Evolutionary conservation across 2,329 filamentous ascomycete genomes (phyloP).

Genomic region (Pezizomycotina sp.): DNA sequence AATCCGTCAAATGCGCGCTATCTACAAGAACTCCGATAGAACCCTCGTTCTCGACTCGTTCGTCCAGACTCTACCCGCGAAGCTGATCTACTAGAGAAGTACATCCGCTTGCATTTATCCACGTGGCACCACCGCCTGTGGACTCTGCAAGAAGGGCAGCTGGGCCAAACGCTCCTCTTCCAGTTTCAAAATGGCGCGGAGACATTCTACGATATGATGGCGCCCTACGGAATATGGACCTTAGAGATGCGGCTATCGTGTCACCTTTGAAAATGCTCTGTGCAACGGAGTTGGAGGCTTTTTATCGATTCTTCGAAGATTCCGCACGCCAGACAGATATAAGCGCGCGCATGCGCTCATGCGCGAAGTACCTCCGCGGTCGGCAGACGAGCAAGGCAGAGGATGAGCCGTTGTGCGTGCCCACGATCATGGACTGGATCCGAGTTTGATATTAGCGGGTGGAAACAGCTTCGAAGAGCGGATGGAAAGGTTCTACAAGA

Average conservation of each 20-base stretch:
- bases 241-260: not conserved
- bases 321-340: not conserved
- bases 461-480: not conserved
- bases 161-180: not conserved
- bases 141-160: conserved; percentile 1
- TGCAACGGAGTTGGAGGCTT: not conserved
- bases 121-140: conserved; percentile 4
- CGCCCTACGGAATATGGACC: not conserved
- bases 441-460: not conserved
- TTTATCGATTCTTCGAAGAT: not conserved
- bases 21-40: conserved; percentile 1
- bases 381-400: not conserved
- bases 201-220: not conserved
- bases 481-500: conserved; percentile 2
- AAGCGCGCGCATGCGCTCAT: not conserved
- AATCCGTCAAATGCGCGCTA: conserved; percentile 2
- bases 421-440: not conserved
- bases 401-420: not conserved
- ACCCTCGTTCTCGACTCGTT: conserved; percentile 1
- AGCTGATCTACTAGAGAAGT: conserved; percentile 1
- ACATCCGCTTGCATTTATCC: conserved; percentile 1
- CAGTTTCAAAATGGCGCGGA: not conserved
- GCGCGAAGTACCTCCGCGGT: not conserved
- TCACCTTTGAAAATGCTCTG: not conserved
- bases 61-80: not conserved